Conservation (phyloP, 257 asterid species). For the Solanum chilense region DNA sequence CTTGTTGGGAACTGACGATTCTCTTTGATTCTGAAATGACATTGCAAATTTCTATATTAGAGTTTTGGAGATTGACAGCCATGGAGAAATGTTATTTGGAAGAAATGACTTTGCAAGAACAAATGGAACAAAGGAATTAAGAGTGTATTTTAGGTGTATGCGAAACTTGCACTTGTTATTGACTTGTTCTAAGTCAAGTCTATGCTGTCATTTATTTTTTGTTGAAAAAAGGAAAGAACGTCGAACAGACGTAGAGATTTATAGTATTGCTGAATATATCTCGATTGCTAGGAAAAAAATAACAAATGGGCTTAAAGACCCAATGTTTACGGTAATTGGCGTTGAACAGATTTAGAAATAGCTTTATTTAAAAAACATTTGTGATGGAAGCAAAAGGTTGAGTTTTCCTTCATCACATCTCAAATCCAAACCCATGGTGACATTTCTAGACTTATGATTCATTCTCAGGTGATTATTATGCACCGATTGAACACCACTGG, state of each 20-base stretch:
- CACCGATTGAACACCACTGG: not conserved
- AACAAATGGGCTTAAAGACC: not conserved
- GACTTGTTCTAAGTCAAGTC: not conserved
- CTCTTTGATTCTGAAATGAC: not conserved
- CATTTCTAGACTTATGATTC: not conserved
- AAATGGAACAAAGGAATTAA: not conserved
- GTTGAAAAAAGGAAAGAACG: not conserved
- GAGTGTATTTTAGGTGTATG: not conserved
- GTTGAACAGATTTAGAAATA: not conserved
- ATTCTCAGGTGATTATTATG: not conserved
- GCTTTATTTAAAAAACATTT: not conserved
- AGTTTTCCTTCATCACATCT: not conserved
- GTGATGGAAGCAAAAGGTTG: not conserved
- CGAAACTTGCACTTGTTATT: not conserved
- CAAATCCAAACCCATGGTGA: not conserved
- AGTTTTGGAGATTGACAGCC: not conserved
- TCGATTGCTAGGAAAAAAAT: not conserved
- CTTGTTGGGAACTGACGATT: not conserved
- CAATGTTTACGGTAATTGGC: not conserved
- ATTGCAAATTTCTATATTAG: not conserved
- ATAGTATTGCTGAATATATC: not conserved
- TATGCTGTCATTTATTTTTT: not conserved
- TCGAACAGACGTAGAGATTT: not conserved
- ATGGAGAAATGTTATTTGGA: not conserved
- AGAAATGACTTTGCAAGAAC: not conserved